A percentile compares a stretch with the other conserved stretches of the same genome.
phyloP scores from a whole-genome alignment of 2,329 filamentous ascomycete genomes.

The Claviceps pazoutovae region DNA sequence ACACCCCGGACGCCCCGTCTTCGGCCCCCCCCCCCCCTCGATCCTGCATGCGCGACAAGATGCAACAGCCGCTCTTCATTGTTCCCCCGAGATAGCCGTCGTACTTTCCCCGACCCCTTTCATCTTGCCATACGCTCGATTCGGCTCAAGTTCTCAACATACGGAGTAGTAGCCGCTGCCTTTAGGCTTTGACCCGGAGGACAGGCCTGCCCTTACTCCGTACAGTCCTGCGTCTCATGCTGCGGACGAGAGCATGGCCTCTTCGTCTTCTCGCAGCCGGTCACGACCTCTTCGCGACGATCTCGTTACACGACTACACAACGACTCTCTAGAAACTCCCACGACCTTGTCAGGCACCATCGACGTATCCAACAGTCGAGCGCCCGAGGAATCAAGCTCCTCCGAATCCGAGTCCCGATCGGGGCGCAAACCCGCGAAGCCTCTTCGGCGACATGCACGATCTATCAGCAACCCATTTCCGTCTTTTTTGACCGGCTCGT shows the following conservation, averaged over 20 bases:
- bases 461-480: conserved; percentile 74
- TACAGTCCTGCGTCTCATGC: neutral
- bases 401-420: conserved; percentile 28
- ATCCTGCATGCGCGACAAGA: conserved; percentile 1
- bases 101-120: conserved; percentile 4
- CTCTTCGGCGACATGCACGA: conserved; percentile 22
- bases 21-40: neutral
- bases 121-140: neutral
- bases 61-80: conserved; percentile 1
- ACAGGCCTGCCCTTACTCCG: neutral
- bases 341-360: conserved; percentile 15
- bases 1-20: neutral
- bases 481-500: conserved; percentile 49
- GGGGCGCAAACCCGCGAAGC: conserved; percentile 10
- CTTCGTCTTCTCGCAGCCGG: conserved; percentile 17
- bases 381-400: conserved; percentile 27
- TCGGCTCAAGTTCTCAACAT: neutral
- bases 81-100: conserved; percentile 1
- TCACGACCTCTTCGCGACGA: conserved; percentile 17
- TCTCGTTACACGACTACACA: conserved; percentile 23
- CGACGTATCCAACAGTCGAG: conserved; percentile 16
- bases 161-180: neutral
- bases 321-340: conserved; percentile 20
- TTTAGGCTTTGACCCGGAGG: neutral
- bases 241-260: conserved; percentile 16